These are phyloP conservation scores for Aurantiochytrium sp. DNA, from an alignment of 108 stramenopile genomes.

Conservation along the genomic window DNA sequence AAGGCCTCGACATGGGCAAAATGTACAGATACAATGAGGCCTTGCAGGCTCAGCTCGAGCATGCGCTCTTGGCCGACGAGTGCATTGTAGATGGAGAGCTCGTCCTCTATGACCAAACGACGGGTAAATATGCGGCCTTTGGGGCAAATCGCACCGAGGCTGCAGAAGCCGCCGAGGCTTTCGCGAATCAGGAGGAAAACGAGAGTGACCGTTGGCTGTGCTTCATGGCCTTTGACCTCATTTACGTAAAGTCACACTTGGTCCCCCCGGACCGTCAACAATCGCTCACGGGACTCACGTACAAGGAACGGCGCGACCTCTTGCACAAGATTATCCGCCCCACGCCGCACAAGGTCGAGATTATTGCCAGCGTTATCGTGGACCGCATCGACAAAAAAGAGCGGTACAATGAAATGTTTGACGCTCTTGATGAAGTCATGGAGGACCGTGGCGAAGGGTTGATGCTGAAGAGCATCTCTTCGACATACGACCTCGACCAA, in stretches of 20 bases:
- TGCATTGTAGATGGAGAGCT: slow-evolving; percentile 15
- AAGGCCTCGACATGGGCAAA: neutral
- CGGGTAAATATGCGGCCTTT: neutral
- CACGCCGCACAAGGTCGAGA: neutral
- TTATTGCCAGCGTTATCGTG: neutral
- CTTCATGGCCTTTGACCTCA: neutral
- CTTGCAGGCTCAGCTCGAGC: neutral
- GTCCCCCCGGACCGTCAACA: neutral
- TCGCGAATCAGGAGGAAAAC: neutral
- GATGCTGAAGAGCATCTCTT: neutral
- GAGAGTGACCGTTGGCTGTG: neutral
- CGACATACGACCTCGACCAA: neutral
- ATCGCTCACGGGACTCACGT: neutral
- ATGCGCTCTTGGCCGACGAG: neutral
- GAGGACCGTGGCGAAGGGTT: neutral
- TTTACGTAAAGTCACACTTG: neutral
- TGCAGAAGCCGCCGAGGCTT: neutral
- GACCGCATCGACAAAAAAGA: neutral
- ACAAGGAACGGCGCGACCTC: neutral
- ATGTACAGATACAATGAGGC: neutral
- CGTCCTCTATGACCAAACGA: neutral
- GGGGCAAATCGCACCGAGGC: neutral
- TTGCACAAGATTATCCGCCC: neutral
- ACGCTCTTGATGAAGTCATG: neutral
- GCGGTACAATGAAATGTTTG: neutral